Evolutionary conservation across 2,329 filamentous ascomycete genomes (phyloP).

Genomic region (Sclerotinia trifoliorum): DNA sequence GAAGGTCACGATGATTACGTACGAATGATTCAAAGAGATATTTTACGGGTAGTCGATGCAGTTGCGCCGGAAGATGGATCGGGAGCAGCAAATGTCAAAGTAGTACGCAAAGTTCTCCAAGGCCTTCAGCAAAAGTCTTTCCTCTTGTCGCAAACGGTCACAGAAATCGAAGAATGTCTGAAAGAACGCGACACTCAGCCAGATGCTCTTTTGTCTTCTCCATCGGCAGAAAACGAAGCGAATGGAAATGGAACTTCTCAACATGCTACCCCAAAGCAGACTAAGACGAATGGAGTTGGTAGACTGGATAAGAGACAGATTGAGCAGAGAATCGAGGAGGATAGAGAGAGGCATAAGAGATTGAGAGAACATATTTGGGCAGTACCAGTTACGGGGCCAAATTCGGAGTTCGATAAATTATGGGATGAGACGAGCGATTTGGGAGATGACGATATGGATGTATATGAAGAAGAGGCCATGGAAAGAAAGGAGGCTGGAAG

Average conservation of each 20-base stretch:
- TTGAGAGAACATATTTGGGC: conserved; percentile 93
- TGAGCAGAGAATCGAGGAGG: conserved; percentile 95
- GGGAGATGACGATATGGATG: conserved; percentile 79
- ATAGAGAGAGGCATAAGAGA: conserved; percentile 90
- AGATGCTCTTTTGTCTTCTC: conserved; percentile 24
- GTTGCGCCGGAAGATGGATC: conserved; percentile 85
- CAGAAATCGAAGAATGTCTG: conserved; percentile 79
- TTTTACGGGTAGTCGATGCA: conserved; percentile 84
- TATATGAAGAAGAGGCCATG: conserved; percentile 69
- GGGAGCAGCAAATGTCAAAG: conserved; percentile 90
- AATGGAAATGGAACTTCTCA: conserved; percentile 31
- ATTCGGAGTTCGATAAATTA: conserved; percentile 69
- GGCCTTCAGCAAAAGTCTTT: conserved; percentile 69
- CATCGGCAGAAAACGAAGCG: conserved; percentile 25
- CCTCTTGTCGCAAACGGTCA: conserved; percentile 70
- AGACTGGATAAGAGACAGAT: conserved; percentile 81
- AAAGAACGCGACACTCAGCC: conserved; percentile 57
- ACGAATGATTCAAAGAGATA: conserved; percentile 92
- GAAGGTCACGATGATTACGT: conserved; percentile 80
- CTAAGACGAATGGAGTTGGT: conserved; percentile 20
- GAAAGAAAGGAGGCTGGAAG: conserved; percentile 32
- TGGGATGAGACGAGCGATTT: conserved; percentile 88
- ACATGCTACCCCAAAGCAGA: conserved; percentile 15
- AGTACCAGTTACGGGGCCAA: conserved; percentile 55
- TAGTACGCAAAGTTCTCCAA: conserved; percentile 75